A percentile compares a stretch with the other conserved stretches of the same genome.
phyloP scores from a whole-genome alignment of 2,329 filamentous ascomycete species.

The Penicillium hesseltinei region DNA sequence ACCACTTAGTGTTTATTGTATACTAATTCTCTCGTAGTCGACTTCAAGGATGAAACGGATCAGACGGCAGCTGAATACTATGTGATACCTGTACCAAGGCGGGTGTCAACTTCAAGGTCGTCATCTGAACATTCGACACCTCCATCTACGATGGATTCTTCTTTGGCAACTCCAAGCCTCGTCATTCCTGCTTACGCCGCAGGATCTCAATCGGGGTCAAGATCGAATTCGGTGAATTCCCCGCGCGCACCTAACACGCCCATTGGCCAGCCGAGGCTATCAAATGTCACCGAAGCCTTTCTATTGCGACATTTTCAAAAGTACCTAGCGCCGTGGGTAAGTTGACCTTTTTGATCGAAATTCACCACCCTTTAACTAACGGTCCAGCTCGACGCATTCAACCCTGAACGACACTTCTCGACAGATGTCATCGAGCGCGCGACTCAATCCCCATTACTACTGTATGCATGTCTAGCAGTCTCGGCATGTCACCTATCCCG shows the following conservation, averaged over 20 bases:
- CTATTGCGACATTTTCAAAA: constrained; percentile 36
- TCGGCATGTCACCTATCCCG: constrained; percentile 36
- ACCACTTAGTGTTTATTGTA: too few species aligned
- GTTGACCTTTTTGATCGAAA: neutral
- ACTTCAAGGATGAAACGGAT: constrained; percentile 38
- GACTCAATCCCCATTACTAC: constrained; percentile 29
- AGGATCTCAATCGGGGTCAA: constrained; percentile 14
- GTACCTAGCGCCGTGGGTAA: constrained; percentile 34
- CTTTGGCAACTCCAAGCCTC: constrained; percentile 14
- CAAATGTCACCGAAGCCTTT: constrained; percentile 33
- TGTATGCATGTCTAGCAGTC: constrained; percentile 36
- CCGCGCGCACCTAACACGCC: constrained; percentile 22
- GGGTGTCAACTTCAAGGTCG: constrained; percentile 20
- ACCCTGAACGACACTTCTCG: constrained; percentile 33
- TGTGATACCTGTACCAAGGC: constrained; percentile 24
- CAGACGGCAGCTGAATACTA: constrained; percentile 37
- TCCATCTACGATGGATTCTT: constrained; percentile 27
- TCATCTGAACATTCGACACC: constrained; percentile 27
- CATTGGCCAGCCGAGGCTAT: constrained; percentile 25
- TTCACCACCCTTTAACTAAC: neutral
- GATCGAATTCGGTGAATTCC: constrained; percentile 17
- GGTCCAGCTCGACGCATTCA: constrained; percentile 33
- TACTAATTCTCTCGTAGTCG: constrained; percentile 23
- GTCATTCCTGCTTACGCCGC: constrained; percentile 8
- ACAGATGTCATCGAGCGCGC: constrained; percentile 33